Evolutionary conservation across 768 basidiomycete species (phyloP), one percentile per base, ranked within the genome.

Genomic region (Phaffia australis): DNA sequence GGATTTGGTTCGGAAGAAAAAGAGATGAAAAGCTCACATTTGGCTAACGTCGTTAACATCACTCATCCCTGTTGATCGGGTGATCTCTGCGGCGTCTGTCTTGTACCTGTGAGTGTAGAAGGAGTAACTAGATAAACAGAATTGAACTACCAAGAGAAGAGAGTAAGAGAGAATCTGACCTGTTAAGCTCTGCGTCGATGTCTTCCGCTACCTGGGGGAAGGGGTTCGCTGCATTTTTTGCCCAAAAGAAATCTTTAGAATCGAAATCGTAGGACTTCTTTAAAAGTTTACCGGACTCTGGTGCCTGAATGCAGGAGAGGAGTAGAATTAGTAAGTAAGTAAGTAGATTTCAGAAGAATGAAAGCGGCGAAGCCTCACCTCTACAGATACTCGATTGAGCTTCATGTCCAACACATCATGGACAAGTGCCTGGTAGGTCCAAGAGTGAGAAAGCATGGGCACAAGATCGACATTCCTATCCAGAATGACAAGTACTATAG

Each of bases 181-280:
- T 85, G 77, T 86, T 91, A 71, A 98, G 77, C 76, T 97, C 95
- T 7, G 81, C 72, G 73, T 99, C 91, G 61, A 99, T 97, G 70
- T 98, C 94, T 74, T 95, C 95, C 1, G 95, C 94, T 4, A 99
- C 95, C 71, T 95, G 89, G 49, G 95, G 95, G 81, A 99, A 99
- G 5, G 94, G 94, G 68, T 88, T 89, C 9, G 89, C 85, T 0
- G 93, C 90, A 73, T 98, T 95, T 75, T 88, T 90, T 1, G 85
- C 87, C 95, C 95, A 99, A 80, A 99, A 99, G 78, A 95, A 99
- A 76, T 99, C 95, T 73, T 94, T 97, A 25, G 89, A 86, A 77
- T 98, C 95, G 46, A 99, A 84, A 77, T 99, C 95, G 72, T 98
- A 97, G 0, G 89, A 85, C 69, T 78, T 78, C 77, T 86, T 83